Base-by-base conservation (phyloP, 129 eudicot species). In the Scalesia atractyloides region DNA sequence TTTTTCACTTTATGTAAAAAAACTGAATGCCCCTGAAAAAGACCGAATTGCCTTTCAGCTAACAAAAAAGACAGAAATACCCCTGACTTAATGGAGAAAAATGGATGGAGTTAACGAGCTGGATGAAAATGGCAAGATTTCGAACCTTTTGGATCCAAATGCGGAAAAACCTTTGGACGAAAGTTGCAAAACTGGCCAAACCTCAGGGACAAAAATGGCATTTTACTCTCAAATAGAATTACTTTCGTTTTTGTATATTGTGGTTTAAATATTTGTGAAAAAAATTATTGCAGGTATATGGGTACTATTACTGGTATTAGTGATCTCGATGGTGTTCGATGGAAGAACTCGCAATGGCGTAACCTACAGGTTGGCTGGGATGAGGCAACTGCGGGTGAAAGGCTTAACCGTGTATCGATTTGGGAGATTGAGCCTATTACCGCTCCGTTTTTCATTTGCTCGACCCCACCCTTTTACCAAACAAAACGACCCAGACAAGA, bases 321-420 rank as follows among this genome's bases (percentile, higher is more conserved):
- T 73, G 99, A 94, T 79, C 82, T 90, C 8, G 99, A 94, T 86
- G 81, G 91, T 13, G 92, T 88, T 30, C 80, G 99, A 76, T 94
- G 99, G 99, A 88, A 88, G 73, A 94, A 88, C 80, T 94, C 99
- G 9, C 99, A 90, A 44, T 94, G 99, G 99, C 96, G 99, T 68
- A 90, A 86, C 76, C 82, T 94, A 81, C 97, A 94, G 91, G 97
- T 94, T 79, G 97, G 97, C 46, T 94, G 98, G 98, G 98, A 94
- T 74, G 98, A 94, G 72, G 89, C 98, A 16, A 94, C 98, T 54
- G 96, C 96, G 50, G 98, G 98, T 14, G 98, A 94, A 78, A 87
- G 88, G 85, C 91, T 93, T 64, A 90, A 78, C 63, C 86, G 98
- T 19, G 98, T 94, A 46, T 94, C 98, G 17, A 78, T 90, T 49